phyloP scores from a whole-genome alignment of 2,329 filamentous ascomycete species.

The Colletotrichum somersetense region DNA sequence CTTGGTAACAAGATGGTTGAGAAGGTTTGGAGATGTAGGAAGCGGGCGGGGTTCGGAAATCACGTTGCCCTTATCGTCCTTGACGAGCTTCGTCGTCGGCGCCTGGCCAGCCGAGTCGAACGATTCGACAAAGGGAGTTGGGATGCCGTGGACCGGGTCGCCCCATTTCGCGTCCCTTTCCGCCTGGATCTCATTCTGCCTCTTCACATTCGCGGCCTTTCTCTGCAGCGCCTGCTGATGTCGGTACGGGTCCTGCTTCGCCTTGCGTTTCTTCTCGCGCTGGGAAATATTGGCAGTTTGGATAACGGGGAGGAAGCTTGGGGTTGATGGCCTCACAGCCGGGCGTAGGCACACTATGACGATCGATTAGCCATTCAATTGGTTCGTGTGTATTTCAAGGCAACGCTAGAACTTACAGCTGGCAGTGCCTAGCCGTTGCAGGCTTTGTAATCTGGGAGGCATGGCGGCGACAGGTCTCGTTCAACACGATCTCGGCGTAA shows the following conservation, averaged over 20 bases:
- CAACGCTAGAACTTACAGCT: constrained; percentile 63
- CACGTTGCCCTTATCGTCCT: constrained; percentile 58
- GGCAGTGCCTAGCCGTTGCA: constrained; percentile 70
- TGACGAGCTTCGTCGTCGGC: constrained; percentile 50
- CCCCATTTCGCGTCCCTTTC: constrained; percentile 76
- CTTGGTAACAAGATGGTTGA: constrained; percentile 83
- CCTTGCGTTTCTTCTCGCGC: constrained; percentile 73
- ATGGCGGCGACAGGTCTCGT: constrained; percentile 59
- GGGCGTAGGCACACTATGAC: constrained; percentile 71
- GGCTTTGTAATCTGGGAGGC: constrained; percentile 75
- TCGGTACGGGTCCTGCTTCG: constrained; percentile 84
- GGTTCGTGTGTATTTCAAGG: neutral
- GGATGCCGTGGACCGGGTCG: constrained; percentile 81
- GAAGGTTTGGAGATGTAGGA: constrained; percentile 64
- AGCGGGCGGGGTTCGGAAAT: constrained; percentile 56
- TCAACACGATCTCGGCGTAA: constrained; percentile 37
- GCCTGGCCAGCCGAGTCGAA: constrained; percentile 75
- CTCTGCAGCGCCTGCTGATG: constrained; percentile 85
- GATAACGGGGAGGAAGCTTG: constrained; percentile 68
- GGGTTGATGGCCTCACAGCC: constrained; percentile 57
- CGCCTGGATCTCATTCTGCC: constrained; percentile 76
- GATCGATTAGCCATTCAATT: constrained; percentile 45
- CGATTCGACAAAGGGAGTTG: constrained; percentile 86
- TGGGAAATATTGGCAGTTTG: constrained; percentile 74
- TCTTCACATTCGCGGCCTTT: constrained; percentile 84